Evolutionary conservation across 768 basidiomycete genomes (phyloP), one percentile per base, ranked within the genome.

Genomic region (Leccinum longicurvipes): DNA sequence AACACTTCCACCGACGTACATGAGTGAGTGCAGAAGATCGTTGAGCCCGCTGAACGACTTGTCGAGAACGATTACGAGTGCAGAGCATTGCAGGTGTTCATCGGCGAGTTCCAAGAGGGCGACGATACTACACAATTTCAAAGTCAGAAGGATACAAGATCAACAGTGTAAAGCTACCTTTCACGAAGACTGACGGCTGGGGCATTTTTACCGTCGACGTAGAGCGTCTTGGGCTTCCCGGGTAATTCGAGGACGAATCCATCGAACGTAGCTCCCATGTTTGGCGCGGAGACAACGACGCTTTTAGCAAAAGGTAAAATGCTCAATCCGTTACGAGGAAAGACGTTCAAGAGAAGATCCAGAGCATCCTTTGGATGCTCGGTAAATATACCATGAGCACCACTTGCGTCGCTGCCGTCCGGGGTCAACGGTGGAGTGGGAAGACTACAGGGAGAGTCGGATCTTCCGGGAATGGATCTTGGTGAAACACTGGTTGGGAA

Each of bases 1-100:
- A 51, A 95, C 87, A 49, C 80, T 82, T 53, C 90, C 93, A 59
- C 92, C 92, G 51, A 94, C 89, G 72, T 95, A 95, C 89, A 95
- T 91, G 59, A 95, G 79, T 49, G 93, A 88, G 67, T 95, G 93
- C 34, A 95, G 76, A 54, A 93, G 76, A 64, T 84, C 82, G 62
- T 86, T 82, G 53, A 94, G 78, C 53, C 80, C 81, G 17, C 83
- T 81, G 41, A 85, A 87, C 0, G 84, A 78, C 62, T 87, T 82
- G 70, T 91, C 89, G 53, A 95, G 76, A 34, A 81, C 87, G 60
- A 95, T 91, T 57, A 93, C 80, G 42, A 95, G 79, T 17, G 87
- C 84, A 41, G 81, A 81, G 71, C 91, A 93, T 63, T 79, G 79
- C 42, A 95, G 78, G 54, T 81, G 84, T 72, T 94, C 93, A 71